Percentiles rank a stretch among this genome's conserved stretches.
These are phyloP conservation scores for Cyberlindnera maritima DNA, from an alignment of 805 yeast genomes.

Conservation along the genomic window DNA sequence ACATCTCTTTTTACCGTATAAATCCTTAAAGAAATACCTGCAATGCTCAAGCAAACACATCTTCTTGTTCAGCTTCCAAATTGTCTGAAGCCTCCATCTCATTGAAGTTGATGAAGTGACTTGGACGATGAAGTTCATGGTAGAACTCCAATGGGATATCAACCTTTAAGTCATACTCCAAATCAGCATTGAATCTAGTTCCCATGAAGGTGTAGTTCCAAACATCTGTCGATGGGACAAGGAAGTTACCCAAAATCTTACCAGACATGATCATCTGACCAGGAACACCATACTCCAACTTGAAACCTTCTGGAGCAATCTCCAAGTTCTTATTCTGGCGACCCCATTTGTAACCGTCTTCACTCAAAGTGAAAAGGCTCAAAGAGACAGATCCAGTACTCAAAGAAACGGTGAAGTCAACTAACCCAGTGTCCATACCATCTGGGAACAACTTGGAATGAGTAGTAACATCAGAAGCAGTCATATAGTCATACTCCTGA, in stretches of 20 bases:
- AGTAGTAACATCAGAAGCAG: slow-evolving; percentile 68
- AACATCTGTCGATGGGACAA: slow-evolving; percentile 78
- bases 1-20: neutral
- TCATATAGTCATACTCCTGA: slow-evolving; percentile 57
- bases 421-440: slow-evolving; percentile 36
- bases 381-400: slow-evolving; percentile 84
- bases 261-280: slow-evolving; percentile 75
- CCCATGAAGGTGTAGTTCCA: slow-evolving; percentile 95
- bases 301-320: slow-evolving; percentile 64
- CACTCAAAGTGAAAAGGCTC: slow-evolving; percentile 57
- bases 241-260: slow-evolving; percentile 72
- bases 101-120: slow-evolving; percentile 76
- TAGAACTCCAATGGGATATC: slow-evolving; percentile 83
- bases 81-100: slow-evolving; percentile 51
- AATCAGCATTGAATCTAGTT: slow-evolving; percentile 69
- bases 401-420: slow-evolving; percentile 65
- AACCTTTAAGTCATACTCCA: slow-evolving; percentile 59
- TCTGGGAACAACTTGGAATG: slow-evolving; percentile 40
- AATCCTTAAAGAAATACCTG: too few relatives aligned
- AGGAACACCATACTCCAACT: slow-evolving; percentile 52
- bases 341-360: slow-evolving; percentile 82
- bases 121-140: slow-evolving; percentile 83
- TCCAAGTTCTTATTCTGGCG: slow-evolving; percentile 49
- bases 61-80: slow-evolving; percentile 66
- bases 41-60: slow-evolving; percentile 45